Evolutionary conservation across 1,284 basidiomycete genomes (phyloP).

Genomic region (Gymnopus androsaceus): DNA sequence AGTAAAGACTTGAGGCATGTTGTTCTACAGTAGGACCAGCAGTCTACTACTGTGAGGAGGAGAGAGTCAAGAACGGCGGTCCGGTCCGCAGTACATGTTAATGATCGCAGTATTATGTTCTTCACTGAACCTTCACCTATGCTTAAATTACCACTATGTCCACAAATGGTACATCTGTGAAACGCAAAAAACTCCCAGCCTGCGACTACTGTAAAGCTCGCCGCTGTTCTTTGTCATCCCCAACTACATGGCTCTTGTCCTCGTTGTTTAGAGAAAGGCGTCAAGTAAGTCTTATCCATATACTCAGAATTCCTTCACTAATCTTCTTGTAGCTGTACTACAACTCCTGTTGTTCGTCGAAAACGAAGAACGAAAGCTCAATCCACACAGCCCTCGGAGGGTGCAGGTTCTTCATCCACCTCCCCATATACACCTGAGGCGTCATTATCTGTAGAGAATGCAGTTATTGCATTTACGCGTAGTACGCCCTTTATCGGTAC

Average conservation of each 20-base stretch:
- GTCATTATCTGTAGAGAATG: not conserved
- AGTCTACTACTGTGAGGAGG: constrained; percentile 84
- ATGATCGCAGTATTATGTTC: too few relatives aligned
- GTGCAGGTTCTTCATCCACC: too few relatives aligned
- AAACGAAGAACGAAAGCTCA: constrained; percentile 9
- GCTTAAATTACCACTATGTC: too few relatives aligned
- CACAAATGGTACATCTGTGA: too few relatives aligned
- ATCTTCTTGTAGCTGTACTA: constrained; percentile 2
- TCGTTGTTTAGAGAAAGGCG: constrained; percentile 6
- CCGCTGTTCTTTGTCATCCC: constrained; percentile 10
- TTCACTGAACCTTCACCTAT: too few relatives aligned
- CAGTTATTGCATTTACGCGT: not conserved
- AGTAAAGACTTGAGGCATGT: constrained; percentile 83
- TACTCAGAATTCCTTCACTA: too few relatives aligned
- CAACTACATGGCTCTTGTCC: constrained; percentile 3
- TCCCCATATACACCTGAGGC: not conserved
- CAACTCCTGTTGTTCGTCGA: constrained; percentile 9
- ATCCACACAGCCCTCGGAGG: not conserved
- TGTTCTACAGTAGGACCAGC: constrained; percentile 73
- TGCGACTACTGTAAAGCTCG: constrained; percentile 12
- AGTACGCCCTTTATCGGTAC: too few relatives aligned
- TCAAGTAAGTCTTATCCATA: constrained; percentile 2
- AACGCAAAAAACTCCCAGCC: constrained; percentile 9
- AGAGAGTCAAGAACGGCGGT: too few relatives aligned
- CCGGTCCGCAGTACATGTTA: too few relatives aligned